Conservation (phyloP, 176 grass and related monocot species). For the Canna indica region DNA sequence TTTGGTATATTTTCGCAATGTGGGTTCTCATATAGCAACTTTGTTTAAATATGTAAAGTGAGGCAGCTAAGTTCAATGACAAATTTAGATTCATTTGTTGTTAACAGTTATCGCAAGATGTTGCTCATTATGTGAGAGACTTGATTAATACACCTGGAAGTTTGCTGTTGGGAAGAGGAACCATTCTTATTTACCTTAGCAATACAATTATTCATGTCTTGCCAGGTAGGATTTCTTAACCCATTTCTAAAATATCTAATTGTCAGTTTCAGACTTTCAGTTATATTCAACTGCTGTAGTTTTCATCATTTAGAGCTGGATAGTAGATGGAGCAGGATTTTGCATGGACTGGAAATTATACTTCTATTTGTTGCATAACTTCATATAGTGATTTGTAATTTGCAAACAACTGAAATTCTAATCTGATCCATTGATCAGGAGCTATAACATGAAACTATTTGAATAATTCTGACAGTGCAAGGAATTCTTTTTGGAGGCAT, state of each 20-base stretch:
- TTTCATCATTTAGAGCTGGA: not conserved
- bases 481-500: not conserved
- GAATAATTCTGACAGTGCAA: not conserved
- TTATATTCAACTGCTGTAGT: not conserved
- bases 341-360: not conserved
- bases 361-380: not conserved
- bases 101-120: constrained; percentile 61
- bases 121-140: constrained; percentile 45
- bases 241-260: not conserved
- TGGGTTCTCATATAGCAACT: not conserved
- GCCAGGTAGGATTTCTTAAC: constrained; percentile 44
- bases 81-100: constrained; percentile 18
- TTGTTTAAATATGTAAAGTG: not conserved
- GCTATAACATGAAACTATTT: not conserved
- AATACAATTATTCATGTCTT: constrained; percentile 76
- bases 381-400: not conserved
- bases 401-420: not conserved
- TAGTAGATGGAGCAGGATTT: not conserved
- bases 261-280: not conserved
- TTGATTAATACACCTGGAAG: constrained; percentile 79
- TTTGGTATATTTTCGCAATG: not conserved
- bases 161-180: constrained; percentile 70
- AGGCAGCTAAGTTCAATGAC: not conserved
- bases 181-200: constrained; percentile 74
- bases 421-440: not conserved